A percentile compares a stretch with the other conserved stretches of the same genome.
Evolutionary conservation across 495 filamentous ascomycete genomes (phyloP).

Genomic region (Terfezia boudieri): DNA sequence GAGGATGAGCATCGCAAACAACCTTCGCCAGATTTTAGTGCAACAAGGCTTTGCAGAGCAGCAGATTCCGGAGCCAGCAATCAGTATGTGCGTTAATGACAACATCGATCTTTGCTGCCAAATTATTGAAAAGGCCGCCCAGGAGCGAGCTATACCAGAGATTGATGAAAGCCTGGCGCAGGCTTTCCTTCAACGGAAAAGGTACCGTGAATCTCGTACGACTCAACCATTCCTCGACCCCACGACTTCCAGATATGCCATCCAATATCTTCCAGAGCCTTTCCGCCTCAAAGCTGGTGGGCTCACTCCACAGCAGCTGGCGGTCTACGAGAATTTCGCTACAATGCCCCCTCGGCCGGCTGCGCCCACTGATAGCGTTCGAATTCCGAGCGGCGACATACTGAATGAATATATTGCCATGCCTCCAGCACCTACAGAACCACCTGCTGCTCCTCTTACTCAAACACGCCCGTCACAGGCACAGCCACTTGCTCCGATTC

Average conservation of each 20-base stretch:
- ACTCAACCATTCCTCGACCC: slow-evolving; percentile 67
- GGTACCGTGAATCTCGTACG: slow-evolving; percentile 44
- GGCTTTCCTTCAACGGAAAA: slow-evolving; percentile 49
- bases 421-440: slow-evolving; percentile 8
- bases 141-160: slow-evolving; percentile 75
- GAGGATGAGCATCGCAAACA: slow-evolving; percentile 85
- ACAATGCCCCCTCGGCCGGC: slow-evolving; percentile 20
- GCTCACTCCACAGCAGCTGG: slow-evolving; percentile 75
- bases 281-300: slow-evolving; percentile 59
- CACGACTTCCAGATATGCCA: slow-evolving; percentile 59
- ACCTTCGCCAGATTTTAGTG: slow-evolving; percentile 51
- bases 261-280: slow-evolving; percentile 60
- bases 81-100: slow-evolving; percentile 95
- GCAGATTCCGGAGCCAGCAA: slow-evolving; percentile 28
- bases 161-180: slow-evolving; percentile 76
- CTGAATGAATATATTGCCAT: slow-evolving; percentile 3
- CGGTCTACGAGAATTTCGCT: slow-evolving; percentile 89
- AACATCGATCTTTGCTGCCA: slow-evolving; percentile 84
- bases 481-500: not conserved
- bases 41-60: slow-evolving; percentile 68
- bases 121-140: slow-evolving; percentile 81
- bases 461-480: not conserved
- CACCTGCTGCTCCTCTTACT: slow-evolving; percentile 2
- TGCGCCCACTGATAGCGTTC: not conserved
- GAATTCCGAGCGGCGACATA: slow-evolving; percentile 4